Evolutionary conservation across 164 flowering plant species (phyloP).

Genomic region (Dillenia turbinata): DNA sequence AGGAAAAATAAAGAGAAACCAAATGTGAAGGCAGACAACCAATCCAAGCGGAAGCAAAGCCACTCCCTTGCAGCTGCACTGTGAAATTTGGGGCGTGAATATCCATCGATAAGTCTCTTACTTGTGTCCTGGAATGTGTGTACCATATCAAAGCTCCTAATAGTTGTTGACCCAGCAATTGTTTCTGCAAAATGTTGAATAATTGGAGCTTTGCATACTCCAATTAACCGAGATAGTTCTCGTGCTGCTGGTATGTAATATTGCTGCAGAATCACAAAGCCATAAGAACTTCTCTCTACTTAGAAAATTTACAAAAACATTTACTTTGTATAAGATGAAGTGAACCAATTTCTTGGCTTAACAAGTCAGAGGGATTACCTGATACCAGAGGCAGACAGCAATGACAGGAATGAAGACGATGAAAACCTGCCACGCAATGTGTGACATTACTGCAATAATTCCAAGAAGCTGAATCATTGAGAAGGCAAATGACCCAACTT

Average conservation of each 20-base stretch:
- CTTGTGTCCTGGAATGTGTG: constrained; percentile 29
- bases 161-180: constrained; percentile 38
- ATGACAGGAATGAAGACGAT: constrained; percentile 71
- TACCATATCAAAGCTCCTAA: constrained; percentile 40
- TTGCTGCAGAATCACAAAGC: constrained; percentile 22
- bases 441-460: constrained; percentile 87
- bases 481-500: constrained; percentile 44
- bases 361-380: constrained; percentile 41
- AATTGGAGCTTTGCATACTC: constrained; percentile 39
- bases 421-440: constrained; percentile 88
- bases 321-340: not conserved
- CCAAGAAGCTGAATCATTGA: constrained; percentile 67
- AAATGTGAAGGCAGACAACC: constrained; percentile 32
- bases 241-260: constrained; percentile 32
- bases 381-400: constrained; percentile 68
- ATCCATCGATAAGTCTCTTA: constrained; percentile 22
- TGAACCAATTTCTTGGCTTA: not conserved
- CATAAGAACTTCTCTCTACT: too few species aligned
- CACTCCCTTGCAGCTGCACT: constrained; percentile 34
- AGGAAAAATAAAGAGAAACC: constrained; percentile 33
- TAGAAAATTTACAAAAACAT: too few species aligned
- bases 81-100: constrained; percentile 31
- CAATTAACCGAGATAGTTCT: constrained; percentile 30
- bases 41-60: constrained; percentile 43
- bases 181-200: constrained; percentile 47